Conservation (phyloP, 306 rosid genomes). For the Mimosa bimucronata region DNA sequence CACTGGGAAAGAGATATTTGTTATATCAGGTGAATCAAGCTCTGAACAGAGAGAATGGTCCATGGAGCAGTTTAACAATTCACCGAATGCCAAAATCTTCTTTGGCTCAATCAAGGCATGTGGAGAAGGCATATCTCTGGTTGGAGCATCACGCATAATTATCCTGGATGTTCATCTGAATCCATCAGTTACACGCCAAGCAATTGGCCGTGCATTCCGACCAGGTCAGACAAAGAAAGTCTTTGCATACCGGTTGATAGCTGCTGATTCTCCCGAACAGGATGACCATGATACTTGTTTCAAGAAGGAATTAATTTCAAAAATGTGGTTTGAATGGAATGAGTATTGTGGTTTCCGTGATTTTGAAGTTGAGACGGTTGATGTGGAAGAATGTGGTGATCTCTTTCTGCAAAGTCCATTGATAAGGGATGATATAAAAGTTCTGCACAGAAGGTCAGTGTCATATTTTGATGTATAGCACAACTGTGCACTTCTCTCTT, state of each 20-base stretch:
- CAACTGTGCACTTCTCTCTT: conserved; percentile 18
- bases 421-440: conserved; percentile 64
- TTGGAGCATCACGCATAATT: conserved; percentile 89
- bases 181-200: conserved; percentile 96
- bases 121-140: conserved; percentile 95
- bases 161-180: conserved; percentile 86
- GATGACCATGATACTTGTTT: conserved; percentile 75
- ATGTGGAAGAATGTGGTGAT: conserved; percentile 68
- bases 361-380: conserved; percentile 59
- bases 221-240: conserved; percentile 89
- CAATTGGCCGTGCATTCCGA: conserved; percentile 95
- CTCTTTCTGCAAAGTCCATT: conserved; percentile 60
- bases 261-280: conserved; percentile 84
- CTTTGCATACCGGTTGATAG: conserved; percentile 69
- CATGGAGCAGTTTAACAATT: conserved; percentile 81
- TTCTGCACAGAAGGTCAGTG: conserved; percentile 78
- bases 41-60: conserved; percentile 74
- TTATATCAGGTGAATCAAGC: conserved; percentile 82
- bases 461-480: not conserved
- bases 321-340: conserved; percentile 98
- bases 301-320: conserved; percentile 79
- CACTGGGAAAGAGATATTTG: conserved; percentile 72
- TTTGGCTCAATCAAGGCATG: conserved; percentile 99
- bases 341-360: conserved; percentile 69
- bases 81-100: conserved; percentile 75